A percentile compares a stretch with the other conserved stretches of the same genome.
Conservation (phyloP, 2,329 filamentous ascomycete species). For the Xylariaceae sp. region DNA sequence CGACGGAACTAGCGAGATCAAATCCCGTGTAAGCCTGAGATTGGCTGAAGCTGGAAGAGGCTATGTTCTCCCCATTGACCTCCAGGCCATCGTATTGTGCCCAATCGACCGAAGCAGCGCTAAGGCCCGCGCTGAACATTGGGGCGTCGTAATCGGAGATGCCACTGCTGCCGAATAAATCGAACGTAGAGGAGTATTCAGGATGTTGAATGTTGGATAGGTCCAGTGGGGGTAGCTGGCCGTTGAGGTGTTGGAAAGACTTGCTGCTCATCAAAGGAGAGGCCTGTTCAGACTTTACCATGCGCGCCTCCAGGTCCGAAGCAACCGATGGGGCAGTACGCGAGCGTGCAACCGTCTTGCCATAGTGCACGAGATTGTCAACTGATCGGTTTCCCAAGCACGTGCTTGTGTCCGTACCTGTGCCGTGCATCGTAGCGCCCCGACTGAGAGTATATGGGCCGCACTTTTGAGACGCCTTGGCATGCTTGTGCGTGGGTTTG, state of each 20-base stretch:
- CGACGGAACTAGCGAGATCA: conserved; percentile 44
- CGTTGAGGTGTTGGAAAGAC: conserved; percentile 49
- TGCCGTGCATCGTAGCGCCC: conserved; percentile 43
- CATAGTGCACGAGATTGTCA: conserved; percentile 40
- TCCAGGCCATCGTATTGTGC: conserved; percentile 50
- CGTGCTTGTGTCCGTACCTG: conserved; percentile 47
- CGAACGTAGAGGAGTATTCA: conserved; percentile 47
- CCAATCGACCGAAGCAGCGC: conserved; percentile 53
- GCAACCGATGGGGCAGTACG: conserved; percentile 29
- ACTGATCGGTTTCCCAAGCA: conserved; percentile 39
- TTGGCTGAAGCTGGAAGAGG: conserved; percentile 31
- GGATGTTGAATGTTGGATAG: conserved; percentile 53
- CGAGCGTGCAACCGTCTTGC: conserved; percentile 35
- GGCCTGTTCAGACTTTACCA: conserved; percentile 58
- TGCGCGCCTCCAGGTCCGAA: conserved; percentile 45
- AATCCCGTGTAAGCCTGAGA: conserved; percentile 42
- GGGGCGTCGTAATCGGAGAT: conserved; percentile 51
- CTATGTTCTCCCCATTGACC: conserved; percentile 32
- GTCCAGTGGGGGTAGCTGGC: conserved; percentile 55
- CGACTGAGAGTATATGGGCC: conserved; percentile 59
- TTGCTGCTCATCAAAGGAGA: conserved; percentile 52
- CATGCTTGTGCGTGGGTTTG: conserved; percentile 58
- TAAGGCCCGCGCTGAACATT: conserved; percentile 60
- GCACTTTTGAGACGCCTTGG: conserved; percentile 57
- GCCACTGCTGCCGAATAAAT: conserved; percentile 44